phyloP scores from a whole-genome alignment of 1,284 basidiomycete genomes.

The Tausonia pullulans region DNA sequence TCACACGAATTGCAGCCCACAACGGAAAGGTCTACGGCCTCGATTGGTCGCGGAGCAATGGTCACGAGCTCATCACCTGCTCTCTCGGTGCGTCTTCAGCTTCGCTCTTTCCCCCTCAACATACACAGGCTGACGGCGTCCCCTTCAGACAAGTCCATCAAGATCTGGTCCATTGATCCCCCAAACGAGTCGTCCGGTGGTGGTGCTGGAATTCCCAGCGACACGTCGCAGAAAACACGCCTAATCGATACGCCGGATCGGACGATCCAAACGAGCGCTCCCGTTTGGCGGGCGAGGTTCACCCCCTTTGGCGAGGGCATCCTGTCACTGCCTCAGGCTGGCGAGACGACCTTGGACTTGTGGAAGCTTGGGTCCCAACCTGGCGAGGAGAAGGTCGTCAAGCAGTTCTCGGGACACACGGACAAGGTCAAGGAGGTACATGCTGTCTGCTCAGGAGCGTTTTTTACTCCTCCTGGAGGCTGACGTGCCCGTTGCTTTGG shows the following conservation, averaged over 20 bases:
- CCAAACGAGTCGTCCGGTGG: not conserved
- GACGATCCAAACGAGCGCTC: slow-evolving; percentile 65
- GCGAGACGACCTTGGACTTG: slow-evolving; percentile 76
- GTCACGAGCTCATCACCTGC: slow-evolving; percentile 77
- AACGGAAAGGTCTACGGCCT: slow-evolving; percentile 86
- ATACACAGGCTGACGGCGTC: not conserved
- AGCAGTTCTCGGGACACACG: slow-evolving; percentile 74
- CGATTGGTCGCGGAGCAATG: slow-evolving; percentile 70
- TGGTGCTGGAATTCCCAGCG: not conserved
- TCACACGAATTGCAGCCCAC: slow-evolving; percentile 65
- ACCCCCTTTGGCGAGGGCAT: slow-evolving; percentile 87
- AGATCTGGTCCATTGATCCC: slow-evolving; percentile 53
- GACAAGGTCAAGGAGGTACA: slow-evolving; percentile 78
- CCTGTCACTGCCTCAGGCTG: slow-evolving; percentile 79
- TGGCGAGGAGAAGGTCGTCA: slow-evolving; percentile 39
- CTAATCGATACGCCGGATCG: slow-evolving; percentile 36
- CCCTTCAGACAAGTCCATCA: slow-evolving; percentile 66
- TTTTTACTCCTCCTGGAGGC: no score
- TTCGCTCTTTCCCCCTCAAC: not conserved
- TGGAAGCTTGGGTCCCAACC: slow-evolving; percentile 46
- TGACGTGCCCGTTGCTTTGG: no score
- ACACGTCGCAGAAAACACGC: slow-evolving; percentile 15
- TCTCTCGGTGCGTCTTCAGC: slow-evolving; percentile 43
- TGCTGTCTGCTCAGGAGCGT: no score
- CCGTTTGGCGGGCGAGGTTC: slow-evolving; percentile 87